Percentiles rank a stretch among this genome's conserved stretches.
Conservation (phyloP, 257 asterid genomes). For the Capsicum baccatum region DNA sequence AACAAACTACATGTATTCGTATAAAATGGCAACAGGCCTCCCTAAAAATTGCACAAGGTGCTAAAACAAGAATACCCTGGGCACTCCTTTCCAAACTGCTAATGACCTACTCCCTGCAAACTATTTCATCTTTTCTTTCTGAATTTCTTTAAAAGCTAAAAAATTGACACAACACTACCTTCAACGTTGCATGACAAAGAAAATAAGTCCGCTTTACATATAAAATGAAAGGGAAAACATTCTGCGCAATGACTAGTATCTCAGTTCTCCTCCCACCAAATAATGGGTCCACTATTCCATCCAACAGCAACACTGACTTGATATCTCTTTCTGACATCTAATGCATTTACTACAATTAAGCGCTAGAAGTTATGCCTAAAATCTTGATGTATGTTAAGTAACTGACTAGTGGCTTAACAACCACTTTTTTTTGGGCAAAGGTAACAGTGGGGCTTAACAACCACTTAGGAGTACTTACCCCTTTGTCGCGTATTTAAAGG, state of each 20-base stretch:
- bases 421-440: not conserved
- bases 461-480: not conserved
- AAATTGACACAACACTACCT: not conserved
- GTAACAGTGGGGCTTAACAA: not conserved
- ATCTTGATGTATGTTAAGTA: not conserved
- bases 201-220: not conserved
- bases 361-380: not conserved
- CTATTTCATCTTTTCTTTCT: not conserved
- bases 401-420: not conserved
- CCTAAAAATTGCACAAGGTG: not conserved
- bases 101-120: not conserved
- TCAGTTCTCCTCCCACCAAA: not conserved
- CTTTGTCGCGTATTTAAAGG: not conserved
- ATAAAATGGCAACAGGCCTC: not conserved
- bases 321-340: not conserved
- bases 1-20: not conserved
- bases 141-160: not conserved
- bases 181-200: not conserved
- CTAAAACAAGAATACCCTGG: not conserved
- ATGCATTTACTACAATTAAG: not conserved
- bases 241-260: not conserved
- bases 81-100: constrained; percentile 3
- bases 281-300: not conserved
- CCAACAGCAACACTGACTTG: not conserved
- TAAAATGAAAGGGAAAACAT: not conserved